Percentiles rank a stretch among this genome's conserved stretches.
phyloP scores from a whole-genome alignment of 305 asterid species.

The Coffea humblotiana region DNA sequence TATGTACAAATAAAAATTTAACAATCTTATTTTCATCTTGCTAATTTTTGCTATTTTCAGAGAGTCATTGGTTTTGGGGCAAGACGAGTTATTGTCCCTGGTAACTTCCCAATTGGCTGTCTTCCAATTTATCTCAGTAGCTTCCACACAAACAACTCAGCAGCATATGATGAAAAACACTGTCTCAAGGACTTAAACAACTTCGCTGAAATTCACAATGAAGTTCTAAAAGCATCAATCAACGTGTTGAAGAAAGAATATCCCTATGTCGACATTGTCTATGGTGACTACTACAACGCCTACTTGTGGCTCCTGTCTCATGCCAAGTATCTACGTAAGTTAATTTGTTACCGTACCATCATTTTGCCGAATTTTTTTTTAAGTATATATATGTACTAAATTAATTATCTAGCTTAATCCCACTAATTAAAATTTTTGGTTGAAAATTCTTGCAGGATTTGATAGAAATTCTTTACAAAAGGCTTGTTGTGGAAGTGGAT shows the following conservation, averaged over 20 bases:
- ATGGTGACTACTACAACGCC: constrained; percentile 3
- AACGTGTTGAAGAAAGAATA: constrained; percentile 17
- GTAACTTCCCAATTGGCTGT: constrained; percentile 9
- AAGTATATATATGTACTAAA: too few relatives aligned
- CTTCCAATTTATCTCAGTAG: too few relatives aligned
- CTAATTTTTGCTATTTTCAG: neutral
- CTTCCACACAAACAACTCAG: too few relatives aligned
- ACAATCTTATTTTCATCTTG: neutral
- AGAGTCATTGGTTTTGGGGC: constrained; percentile 22
- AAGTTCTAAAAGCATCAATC: constrained; percentile 26
- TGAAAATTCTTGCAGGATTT: constrained; percentile 16
- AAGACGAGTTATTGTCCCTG: constrained; percentile 26
- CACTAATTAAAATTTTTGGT: too few relatives aligned
- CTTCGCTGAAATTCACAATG: constrained; percentile 23
- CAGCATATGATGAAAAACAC: constrained; percentile 23
- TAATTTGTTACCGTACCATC: neutral
- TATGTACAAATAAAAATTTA: too few relatives aligned
- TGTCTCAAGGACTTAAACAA: constrained; percentile 31
- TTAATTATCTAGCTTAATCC: too few relatives aligned
- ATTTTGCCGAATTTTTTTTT: neutral
- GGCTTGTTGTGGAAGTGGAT: constrained; percentile 39
- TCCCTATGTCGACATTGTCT: constrained; percentile 16
- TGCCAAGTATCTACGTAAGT: neutral
- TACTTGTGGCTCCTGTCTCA: neutral
- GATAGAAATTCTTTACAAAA: constrained; percentile 14